Evolutionary conservation across 345 rosid species (phyloP).

Genomic region (Gossypium sturtianum): DNA sequence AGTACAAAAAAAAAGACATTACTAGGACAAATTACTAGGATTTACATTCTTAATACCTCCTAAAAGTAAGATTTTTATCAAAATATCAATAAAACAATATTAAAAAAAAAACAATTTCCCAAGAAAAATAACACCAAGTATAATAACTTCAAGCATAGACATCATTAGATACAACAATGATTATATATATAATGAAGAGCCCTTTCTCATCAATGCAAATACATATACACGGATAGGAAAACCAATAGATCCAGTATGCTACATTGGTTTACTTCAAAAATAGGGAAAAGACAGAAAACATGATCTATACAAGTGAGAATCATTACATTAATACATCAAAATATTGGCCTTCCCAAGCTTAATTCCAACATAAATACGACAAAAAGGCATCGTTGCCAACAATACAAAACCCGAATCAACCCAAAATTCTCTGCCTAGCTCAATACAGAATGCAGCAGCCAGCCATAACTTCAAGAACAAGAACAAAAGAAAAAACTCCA

Average conservation of each 20-base stretch:
- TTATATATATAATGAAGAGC: not conserved
- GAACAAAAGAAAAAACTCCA: not conserved
- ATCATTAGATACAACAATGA: not conserved
- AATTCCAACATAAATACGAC: constrained; percentile 2
- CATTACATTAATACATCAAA: not conserved
- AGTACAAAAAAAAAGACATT: not conserved
- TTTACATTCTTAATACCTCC: not conserved
- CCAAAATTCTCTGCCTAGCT: constrained; percentile 1
- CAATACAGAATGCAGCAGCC: not conserved
- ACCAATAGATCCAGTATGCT: not conserved
- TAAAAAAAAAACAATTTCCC: not conserved
- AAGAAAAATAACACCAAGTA: not conserved
- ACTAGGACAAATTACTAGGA: not conserved
- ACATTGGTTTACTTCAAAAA: not conserved
- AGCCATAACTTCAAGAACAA: not conserved
- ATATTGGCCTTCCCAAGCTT: not conserved
- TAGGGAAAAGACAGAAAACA: not conserved
- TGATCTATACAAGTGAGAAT: not conserved
- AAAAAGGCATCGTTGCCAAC: not conserved
- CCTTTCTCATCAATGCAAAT: not conserved
- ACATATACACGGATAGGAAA: not conserved
- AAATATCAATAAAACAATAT: not conserved
- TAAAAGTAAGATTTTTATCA: not conserved
- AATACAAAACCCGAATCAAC: not conserved
- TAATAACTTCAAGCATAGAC: not conserved